A percentile compares a stretch with the other conserved stretches of the same genome.
Conservation (phyloP, 2,329 filamentous ascomycete genomes). For the Diaporthe citriasiana region DNA sequence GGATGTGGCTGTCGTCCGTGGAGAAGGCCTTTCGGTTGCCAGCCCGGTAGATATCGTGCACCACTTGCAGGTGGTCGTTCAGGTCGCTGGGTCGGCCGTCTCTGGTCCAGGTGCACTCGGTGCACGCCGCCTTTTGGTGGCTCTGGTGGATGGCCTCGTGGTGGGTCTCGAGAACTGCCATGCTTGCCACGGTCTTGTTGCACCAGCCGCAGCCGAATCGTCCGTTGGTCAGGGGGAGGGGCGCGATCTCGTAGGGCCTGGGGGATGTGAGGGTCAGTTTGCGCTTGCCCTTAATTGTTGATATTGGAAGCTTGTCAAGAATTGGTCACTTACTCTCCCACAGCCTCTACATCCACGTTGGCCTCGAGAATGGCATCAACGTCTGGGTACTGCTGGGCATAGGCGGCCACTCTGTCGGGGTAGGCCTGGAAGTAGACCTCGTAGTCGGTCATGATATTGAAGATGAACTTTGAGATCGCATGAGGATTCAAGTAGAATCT, state of each 20-base stretch:
- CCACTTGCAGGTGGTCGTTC: not conserved
- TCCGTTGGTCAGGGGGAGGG: not conserved
- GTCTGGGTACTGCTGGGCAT: not conserved
- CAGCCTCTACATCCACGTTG: not conserved
- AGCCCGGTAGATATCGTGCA: not conserved
- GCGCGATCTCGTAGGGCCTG: not conserved
- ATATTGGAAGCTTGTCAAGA: accelerated
- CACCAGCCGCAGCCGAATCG: not conserved
- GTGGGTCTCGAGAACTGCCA: not conserved
- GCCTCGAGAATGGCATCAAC: not conserved
- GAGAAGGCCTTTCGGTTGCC: not conserved
- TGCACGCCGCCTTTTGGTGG: not conserved
- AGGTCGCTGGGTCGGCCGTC: not conserved
- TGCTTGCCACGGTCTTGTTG: not conserved
- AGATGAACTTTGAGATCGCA: not conserved
- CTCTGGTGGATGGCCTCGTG: not conserved
- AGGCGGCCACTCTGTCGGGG: not conserved
- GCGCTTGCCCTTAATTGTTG: not conserved
- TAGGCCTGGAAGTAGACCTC: not conserved
- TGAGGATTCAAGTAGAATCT: not conserved
- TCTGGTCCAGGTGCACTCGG: not conserved
- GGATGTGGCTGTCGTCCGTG: not conserved
- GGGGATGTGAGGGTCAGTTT: not conserved
- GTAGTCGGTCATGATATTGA: not conserved
- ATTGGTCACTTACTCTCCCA: not conserved